Percentiles rank a stretch among this genome's conserved stretches.
Evolutionary conservation across 108 stramenopile genomes (phyloP).

Genomic region (Cyclostephanos tholiformis): DNA sequence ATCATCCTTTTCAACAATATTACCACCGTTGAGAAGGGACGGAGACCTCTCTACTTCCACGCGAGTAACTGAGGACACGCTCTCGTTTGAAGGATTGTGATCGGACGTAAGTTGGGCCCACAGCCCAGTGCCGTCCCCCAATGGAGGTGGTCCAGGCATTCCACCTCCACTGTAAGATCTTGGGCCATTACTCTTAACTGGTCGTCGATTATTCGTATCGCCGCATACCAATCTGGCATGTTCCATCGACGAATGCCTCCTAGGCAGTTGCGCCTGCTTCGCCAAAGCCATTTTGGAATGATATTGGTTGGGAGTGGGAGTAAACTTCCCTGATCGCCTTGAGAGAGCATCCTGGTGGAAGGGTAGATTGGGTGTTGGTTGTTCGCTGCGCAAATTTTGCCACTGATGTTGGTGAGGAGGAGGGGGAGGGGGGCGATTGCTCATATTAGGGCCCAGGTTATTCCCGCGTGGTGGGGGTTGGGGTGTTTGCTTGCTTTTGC

Average conservation of each 20-base stretch:
- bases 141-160: neutral
- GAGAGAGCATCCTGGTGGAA: neutral
- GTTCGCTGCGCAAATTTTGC: too few relatives aligned
- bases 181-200: too few relatives aligned
- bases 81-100: neutral
- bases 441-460: conserved; percentile 3
- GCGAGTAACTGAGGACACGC: conserved; percentile 10
- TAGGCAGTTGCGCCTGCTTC: conserved; percentile 13
- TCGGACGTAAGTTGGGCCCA: neutral
- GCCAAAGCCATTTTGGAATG: conserved; percentile 20
- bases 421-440: neutral
- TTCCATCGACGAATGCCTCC: conserved; percentile 21
- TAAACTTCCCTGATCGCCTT: conserved; percentile 6
- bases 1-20: conserved; percentile 12
- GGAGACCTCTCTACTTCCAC: neutral
- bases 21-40: neutral
- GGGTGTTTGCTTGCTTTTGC: too few relatives aligned
- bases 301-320: conserved; percentile 3
- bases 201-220: too few relatives aligned
- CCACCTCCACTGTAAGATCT: too few relatives aligned
- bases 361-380: neutral
- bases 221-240: conserved; percentile 19
- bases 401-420: conserved; percentile 12
- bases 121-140: neutral
- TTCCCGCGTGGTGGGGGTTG: conserved; percentile 7